Evolutionary conservation across 306 rosid genomes (phyloP).

Genomic region (Rubus parviflorus): DNA sequence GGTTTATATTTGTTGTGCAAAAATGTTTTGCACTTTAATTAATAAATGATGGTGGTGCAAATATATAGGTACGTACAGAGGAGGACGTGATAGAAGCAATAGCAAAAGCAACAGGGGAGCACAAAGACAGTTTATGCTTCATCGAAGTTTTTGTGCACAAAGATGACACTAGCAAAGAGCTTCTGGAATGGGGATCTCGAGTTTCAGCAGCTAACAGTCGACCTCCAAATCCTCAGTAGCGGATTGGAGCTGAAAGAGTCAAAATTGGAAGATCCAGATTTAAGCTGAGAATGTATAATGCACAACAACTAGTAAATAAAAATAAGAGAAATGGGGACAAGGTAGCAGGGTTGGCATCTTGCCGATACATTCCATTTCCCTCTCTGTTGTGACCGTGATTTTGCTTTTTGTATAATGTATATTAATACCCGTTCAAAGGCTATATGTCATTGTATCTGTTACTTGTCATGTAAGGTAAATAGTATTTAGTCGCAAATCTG

Average conservation of each 20-base stretch:
- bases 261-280: not conserved
- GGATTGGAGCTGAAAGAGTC: not conserved
- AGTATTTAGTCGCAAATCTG: not conserved
- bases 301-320: not conserved
- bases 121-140: slow-evolving; percentile 67
- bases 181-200: slow-evolving; percentile 93
- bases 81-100: slow-evolving; percentile 69
- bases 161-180: slow-evolving; percentile 92
- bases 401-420: not conserved
- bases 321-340: slow-evolving; percentile 7
- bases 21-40: not conserved
- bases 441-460: not conserved
- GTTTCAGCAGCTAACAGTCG: slow-evolving; percentile 86
- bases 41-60: slow-evolving; percentile 3
- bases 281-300: slow-evolving; percentile 3
- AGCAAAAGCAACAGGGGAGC: slow-evolving; percentile 44
- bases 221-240: slow-evolving; percentile 83
- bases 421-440: not conserved
- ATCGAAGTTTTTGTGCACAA: slow-evolving; percentile 73
- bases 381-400: slow-evolving; percentile 2
- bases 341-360: not conserved
- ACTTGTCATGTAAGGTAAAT: slow-evolving; percentile 1
- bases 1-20: no score
- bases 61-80: slow-evolving; percentile 68
- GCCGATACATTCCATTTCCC: not conserved